Percentiles rank a stretch among this genome's conserved stretches.
phyloP scores from a whole-genome alignment of 345 rosid genomes.

The Carallia brachiata region DNA sequence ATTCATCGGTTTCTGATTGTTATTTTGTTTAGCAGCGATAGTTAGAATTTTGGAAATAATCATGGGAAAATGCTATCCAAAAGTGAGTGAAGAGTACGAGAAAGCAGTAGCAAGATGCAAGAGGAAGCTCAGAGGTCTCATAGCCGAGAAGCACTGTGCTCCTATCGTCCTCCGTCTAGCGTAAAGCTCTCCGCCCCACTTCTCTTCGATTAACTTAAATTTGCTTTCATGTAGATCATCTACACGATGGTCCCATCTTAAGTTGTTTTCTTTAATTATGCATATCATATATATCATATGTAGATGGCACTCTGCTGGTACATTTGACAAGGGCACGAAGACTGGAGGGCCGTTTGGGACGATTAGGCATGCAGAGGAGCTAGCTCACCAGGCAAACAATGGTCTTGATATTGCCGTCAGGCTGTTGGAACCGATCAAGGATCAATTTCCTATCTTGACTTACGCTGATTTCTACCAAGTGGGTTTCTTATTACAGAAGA shows the following conservation, averaged over 20 bases:
- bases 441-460: slow-evolving; percentile 21
- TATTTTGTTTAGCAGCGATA: too few relatives aligned
- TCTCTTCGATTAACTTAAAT: too few relatives aligned
- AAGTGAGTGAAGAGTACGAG: slow-evolving; percentile 26
- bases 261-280: background rate
- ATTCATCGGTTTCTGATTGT: too few relatives aligned
- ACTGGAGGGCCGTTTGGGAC: too few relatives aligned
- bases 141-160: slow-evolving; percentile 26
- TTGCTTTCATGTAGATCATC: too few relatives aligned
- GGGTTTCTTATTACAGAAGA: background rate
- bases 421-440: slow-evolving; percentile 6
- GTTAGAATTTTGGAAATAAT: background rate
- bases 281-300: background rate
- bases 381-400: too few relatives aligned
- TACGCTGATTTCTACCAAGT: slow-evolving; percentile 34
- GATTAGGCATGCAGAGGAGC: too few relatives aligned
- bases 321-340: too few relatives aligned
- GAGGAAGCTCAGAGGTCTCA: slow-evolving; percentile 27
- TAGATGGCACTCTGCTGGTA: too few relatives aligned
- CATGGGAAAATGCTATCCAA: slow-evolving; percentile 19
- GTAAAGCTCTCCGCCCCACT: background rate
- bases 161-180: slow-evolving; percentile 27
- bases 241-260: too few relatives aligned
- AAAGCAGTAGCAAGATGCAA: slow-evolving; percentile 26
- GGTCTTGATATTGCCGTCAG: too few relatives aligned